Base-by-base conservation (phyloP, 208 protist species). In the Leishmania mexicana region DNA sequence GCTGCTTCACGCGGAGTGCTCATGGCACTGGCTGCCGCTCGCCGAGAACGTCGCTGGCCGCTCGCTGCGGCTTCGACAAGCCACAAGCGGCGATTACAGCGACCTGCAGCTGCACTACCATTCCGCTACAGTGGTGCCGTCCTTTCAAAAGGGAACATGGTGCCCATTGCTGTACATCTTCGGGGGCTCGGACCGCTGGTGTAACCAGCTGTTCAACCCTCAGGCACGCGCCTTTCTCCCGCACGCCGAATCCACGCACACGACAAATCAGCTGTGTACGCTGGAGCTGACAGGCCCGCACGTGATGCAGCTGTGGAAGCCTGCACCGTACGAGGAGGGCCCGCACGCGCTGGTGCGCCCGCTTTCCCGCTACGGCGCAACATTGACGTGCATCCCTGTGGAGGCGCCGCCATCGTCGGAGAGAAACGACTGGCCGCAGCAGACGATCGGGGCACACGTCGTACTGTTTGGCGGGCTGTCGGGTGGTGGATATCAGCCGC, bases 11-110 rank as follows among this genome's bases (percentile, higher is more conserved):
- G 60, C 77, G 21, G 75, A 86, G 68, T 83, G 79, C 60, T 78
- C 91, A 49, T 96, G 93, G 93, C 86, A 93, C 73, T 96, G 93
- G 88, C 47, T 80, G 45, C 49, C 83, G n/a, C 81, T 93, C 53
- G 85, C 77, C 4, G 85, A 88, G 54, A 80, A 88, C 64, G 78
- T 77, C 57, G 74, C 81, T 40, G 78, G 76, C 13, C 77, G 79
- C 42, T 71, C 78, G 15, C 78, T 73, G 49, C 78, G 81, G 13
- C 75, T 83, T 42, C 81, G 80, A 51, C 77, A 81, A n/a, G 79
- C 47, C 28, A 82, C 81, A 40, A 88, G 76, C 73, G 58, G 80
- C 53, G 62, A 72, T 42, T 92, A 92, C 77, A 82, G 64, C 53
- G 73, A 86, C n/a, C 78, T 96, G 19, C 85, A 85, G 13, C 64